Base-by-base conservation (phyloP, 2,329 filamentous ascomycete genomes). In the Parasarocladium wereldwijsianum region DNA sequence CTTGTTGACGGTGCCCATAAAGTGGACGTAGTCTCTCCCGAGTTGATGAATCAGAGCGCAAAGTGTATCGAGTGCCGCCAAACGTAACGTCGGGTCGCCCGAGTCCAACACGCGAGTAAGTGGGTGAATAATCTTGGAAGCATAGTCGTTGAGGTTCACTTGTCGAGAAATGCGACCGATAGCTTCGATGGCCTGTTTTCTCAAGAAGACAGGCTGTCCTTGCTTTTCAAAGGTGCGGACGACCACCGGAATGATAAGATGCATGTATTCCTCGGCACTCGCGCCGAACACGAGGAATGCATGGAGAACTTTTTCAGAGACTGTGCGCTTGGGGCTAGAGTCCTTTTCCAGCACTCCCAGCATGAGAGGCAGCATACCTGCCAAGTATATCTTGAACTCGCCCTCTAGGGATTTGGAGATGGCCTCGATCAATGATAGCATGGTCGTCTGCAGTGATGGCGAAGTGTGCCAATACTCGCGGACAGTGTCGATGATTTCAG, bases 241-340 rank as follows among this genome's bases (percentile, higher is more conserved):
- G 44, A 98, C 85, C 20, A 93, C 84, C 0, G 90, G 90, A 30
- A 98, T 83, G 40, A 99, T 96, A 31, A 98, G 65, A 50, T 98
- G 90, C 90, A 98, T 98, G 51, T 98, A 98, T 50, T 98, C 90
- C 50, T 98, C 90, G 8, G 81, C 82, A 45, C 86, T 96, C 0
- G 86, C 78, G 1, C 92, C 92, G 49, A 98, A 98, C 1, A 98
- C 82, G 17, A 98, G 60, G 52, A 99, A 93, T 0, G 87, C 86
- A 48, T 96, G 90, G 15, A 99, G 63, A 4, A 98, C 86, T 42
- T 79, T 78, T 49, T 94, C 85, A 0, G 86, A 93, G 3, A 85
- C 79, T 10, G 72, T 66, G n/a, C 84, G 70, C 44, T 83, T 79
- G 2, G 67, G 59, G 1, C 79, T 78, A 7, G 61, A 65, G 47